phyloP scores from a whole-genome alignment of 23 red algal genomes.

The Cyanidioschyzon merolae region DNA sequence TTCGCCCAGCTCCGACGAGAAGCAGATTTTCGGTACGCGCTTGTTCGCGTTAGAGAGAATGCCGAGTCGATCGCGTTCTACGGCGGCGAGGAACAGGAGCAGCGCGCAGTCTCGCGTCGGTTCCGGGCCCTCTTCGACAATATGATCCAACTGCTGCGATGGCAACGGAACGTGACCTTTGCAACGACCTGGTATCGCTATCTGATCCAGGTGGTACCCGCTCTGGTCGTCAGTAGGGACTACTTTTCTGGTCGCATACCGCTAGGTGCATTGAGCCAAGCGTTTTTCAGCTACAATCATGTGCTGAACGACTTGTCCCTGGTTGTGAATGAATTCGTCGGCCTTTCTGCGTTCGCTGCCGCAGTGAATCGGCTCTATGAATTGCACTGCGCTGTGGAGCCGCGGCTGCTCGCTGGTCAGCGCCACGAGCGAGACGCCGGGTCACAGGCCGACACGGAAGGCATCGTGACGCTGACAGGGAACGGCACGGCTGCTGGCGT shows the following conservation, averaged over 20 bases:
- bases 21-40: slow-evolving; percentile 60
- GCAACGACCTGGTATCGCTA: slow-evolving; percentile 60
- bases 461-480: neutral
- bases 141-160: slow-evolving; percentile 36
- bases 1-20: slow-evolving; percentile 43
- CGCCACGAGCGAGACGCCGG: neutral
- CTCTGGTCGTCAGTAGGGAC: slow-evolving; percentile 40
- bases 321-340: slow-evolving; percentile 64
- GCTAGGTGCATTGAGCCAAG: slow-evolving; percentile 68
- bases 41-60: slow-evolving; percentile 71
- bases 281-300: slow-evolving; percentile 87
- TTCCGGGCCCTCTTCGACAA: slow-evolving; percentile 49
- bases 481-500: neutral
- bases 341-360: slow-evolving; percentile 71
- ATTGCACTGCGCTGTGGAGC: slow-evolving; percentile 36
- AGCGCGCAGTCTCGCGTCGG: slow-evolving; percentile 21
- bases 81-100: slow-evolving; percentile 54
- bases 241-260: slow-evolving; percentile 70
- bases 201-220: slow-evolving; percentile 61
- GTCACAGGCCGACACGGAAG: neutral
- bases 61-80: slow-evolving; percentile 96
- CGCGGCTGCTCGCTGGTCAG: neutral
- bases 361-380: slow-evolving; percentile 58
- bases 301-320: slow-evolving; percentile 71
- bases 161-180: slow-evolving; percentile 55